Conservation (phyloP, 192 early-diverging fungal genomes). For the Dissophora globulifera region DNA sequence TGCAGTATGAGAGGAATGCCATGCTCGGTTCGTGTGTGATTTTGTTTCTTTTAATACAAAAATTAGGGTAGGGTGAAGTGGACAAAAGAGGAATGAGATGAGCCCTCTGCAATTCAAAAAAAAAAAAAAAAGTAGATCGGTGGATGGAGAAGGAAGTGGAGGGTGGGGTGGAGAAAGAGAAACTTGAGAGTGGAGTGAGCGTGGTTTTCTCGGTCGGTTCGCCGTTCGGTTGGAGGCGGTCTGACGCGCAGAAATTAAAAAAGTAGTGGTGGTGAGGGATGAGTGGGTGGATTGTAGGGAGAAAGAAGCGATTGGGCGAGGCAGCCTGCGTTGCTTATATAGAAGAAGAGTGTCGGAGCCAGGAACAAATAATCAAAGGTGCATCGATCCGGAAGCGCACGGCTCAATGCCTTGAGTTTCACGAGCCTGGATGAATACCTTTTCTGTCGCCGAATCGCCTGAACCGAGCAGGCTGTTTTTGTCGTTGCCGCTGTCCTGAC, state of each 20-base stretch:
- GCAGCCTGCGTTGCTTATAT: no score
- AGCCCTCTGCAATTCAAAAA: background rate
- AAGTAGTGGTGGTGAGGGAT: no score
- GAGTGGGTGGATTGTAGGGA: background rate
- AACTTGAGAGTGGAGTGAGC: background rate
- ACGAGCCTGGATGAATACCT: no score
- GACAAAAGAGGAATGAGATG: background rate
- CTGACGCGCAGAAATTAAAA: no score
- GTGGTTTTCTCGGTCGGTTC: no score
- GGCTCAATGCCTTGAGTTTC: no score
- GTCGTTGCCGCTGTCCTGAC: background rate
- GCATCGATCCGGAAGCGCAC: no score
- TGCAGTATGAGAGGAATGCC: slow-evolving; percentile 6
- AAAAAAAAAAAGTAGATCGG: background rate
- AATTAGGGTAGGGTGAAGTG: background rate
- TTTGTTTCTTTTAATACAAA: no score
- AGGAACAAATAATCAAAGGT: no score
- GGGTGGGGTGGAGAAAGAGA: background rate
- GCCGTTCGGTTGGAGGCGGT: no score
- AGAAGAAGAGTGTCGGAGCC: no score
- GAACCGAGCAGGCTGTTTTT: background rate
- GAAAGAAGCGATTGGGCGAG: background rate
- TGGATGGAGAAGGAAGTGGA: background rate
- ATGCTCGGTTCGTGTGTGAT: background rate
- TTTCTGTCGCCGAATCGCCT: no score